Conservation (phyloP, 2,329 filamentous ascomycete species). For the Ciborinia camelliae region DNA sequence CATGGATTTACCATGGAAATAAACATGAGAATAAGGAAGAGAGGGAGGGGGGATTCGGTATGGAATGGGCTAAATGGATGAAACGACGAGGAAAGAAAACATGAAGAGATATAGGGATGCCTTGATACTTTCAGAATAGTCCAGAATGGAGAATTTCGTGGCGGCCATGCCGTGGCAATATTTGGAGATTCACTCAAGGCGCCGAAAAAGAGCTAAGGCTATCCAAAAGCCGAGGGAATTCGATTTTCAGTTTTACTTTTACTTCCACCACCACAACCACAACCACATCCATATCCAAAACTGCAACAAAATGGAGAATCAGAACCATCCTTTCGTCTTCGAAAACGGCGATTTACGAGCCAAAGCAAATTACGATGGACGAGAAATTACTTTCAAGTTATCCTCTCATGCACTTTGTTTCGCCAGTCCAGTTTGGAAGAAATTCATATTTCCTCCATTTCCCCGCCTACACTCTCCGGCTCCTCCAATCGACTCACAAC, state of each 20-base stretch:
- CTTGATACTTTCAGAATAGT: background rate
- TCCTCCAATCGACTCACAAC: background rate
- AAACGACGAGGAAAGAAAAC: background rate
- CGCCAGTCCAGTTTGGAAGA: background rate
- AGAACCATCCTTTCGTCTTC: background rate
- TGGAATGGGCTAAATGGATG: slow-evolving; percentile 8
- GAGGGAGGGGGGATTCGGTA: background rate
- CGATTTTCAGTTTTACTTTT: too few species aligned
- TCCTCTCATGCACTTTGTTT: background rate
- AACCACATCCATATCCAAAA: too few species aligned
- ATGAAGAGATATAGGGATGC: background rate
- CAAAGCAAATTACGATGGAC: background rate
- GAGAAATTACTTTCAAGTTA: background rate
- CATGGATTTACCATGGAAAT: background rate
- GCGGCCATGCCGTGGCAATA: too few species aligned
- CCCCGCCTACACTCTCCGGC: background rate
- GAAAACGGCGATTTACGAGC: background rate
- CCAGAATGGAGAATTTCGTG: background rate
- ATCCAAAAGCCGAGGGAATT: too few species aligned
- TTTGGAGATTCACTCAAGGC: too few species aligned
- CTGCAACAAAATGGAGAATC: background rate
- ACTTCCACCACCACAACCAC: background rate
- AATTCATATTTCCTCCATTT: background rate
- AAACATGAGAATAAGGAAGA: background rate
- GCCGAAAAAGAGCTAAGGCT: too few species aligned